Evolutionary conservation across 2,329 filamentous ascomycete genomes (phyloP).

Genomic region (Pyricularia pennisetigena): DNA sequence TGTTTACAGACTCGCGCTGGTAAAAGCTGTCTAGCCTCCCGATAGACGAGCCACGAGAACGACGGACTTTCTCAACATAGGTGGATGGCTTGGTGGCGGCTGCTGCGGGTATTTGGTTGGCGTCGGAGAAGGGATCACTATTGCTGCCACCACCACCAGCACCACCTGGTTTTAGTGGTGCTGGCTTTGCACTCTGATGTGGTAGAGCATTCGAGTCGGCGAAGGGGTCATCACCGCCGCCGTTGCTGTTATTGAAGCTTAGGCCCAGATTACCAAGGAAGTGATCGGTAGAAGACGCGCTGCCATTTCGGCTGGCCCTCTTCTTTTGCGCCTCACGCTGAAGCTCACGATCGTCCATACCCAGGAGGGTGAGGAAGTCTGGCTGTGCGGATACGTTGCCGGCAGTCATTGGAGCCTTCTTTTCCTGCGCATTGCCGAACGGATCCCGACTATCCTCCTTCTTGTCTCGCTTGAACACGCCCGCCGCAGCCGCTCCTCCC

Average conservation of each 20-base stretch:
- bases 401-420: constrained; percentile 12
- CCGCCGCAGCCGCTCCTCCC: constrained; percentile 28
- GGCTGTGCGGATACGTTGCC: constrained; percentile 18
- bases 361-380: constrained; percentile 32
- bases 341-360: constrained; percentile 31
- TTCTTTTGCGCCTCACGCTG: constrained; percentile 26
- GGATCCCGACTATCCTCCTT: constrained; percentile 15
- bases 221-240: constrained; percentile 30
- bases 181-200: constrained; percentile 27
- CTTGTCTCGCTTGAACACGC: constrained; percentile 6
- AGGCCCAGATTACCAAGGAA: constrained; percentile 30
- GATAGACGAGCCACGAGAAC: constrained; percentile 37
- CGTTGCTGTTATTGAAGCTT: constrained; percentile 17
- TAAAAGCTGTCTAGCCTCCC: constrained; percentile 25
- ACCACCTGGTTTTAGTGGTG: constrained; percentile 21
- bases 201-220: constrained; percentile 33
- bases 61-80: constrained; percentile 37
- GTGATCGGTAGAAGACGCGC: constrained; percentile 24
- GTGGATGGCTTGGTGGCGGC: constrained; percentile 22
- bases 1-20: constrained; percentile 29
- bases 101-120: constrained; percentile 27
- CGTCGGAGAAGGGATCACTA: constrained; percentile 39
- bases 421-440: constrained; percentile 16
- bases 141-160: constrained; percentile 7
- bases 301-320: constrained; percentile 20